Conservation (phyloP, 2,329 filamentous ascomycete species). For the Chaetomium olivaceum region DNA sequence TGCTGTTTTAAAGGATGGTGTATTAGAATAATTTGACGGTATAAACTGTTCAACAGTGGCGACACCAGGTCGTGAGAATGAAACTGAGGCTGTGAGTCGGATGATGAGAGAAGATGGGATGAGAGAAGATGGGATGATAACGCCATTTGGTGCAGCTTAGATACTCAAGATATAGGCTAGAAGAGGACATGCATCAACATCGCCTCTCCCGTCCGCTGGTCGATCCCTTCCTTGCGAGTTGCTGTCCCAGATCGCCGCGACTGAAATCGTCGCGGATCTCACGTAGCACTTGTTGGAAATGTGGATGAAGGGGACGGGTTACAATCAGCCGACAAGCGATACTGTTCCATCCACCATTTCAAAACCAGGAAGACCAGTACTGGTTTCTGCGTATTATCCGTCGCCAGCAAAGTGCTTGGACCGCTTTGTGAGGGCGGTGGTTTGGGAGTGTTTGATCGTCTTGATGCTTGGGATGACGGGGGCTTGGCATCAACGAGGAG, state of each 20-base stretch:
- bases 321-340: not conserved
- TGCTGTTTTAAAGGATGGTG: not conserved
- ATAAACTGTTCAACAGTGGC: constrained; percentile 23
- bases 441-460: constrained; percentile 16
- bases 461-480: not conserved
- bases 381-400: not conserved
- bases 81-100: not conserved
- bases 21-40: not conserved
- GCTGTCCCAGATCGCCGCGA: constrained; percentile 1
- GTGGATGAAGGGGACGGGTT: not conserved
- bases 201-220: not conserved
- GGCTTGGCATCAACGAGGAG: not conserved
- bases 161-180: constrained; percentile 4
- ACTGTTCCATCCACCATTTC: not conserved
- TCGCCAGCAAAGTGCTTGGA: constrained; percentile 1
- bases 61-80: constrained; percentile 28
- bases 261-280: constrained; percentile 17
- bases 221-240: not conserved
- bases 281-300: too few relatives aligned
- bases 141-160: constrained; percentile 10
- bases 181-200: not conserved
- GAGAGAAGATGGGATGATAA: constrained; percentile 20
- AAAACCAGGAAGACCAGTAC: not conserved
- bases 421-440: not conserved
- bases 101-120: constrained; percentile 14